Percentiles rank a stretch among this genome's conserved stretches.
phyloP scores from a whole-genome alignment of 1,139 yeast species.

The Fermentozyma sake region DNA sequence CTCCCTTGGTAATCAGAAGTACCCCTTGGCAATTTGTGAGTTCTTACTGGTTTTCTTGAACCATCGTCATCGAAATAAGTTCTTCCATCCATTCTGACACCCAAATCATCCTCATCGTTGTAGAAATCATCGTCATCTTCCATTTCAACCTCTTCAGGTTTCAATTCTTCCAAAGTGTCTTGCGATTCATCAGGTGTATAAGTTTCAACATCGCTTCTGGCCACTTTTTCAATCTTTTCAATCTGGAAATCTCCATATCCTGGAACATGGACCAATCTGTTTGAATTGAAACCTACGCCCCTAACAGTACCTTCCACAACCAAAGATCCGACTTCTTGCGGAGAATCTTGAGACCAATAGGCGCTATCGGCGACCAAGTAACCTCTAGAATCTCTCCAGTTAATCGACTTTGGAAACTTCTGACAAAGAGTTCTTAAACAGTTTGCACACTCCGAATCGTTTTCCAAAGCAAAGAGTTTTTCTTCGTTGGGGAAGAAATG shows the following conservation, averaged over 20 bases:
- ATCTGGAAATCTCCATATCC: conserved; percentile 88
- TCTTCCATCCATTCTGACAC: conserved; percentile 71
- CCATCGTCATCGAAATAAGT: conserved; percentile 51
- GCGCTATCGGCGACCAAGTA: conserved; percentile 74
- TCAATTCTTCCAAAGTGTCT: conserved; percentile 65
- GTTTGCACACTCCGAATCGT: conserved; percentile 61
- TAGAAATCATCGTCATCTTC: conserved; percentile 36
- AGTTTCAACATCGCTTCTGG: conserved; percentile 22
- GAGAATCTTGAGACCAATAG: conserved; percentile 38
- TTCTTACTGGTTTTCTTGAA: conserved; percentile 19
- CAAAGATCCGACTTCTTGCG: conserved; percentile 30
- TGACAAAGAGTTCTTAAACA: conserved; percentile 77
- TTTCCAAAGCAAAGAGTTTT: conserved; percentile 68
- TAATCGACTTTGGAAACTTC: conserved; percentile 76
- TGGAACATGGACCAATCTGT: conserved; percentile 79
- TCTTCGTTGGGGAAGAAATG: conserved; percentile 92
- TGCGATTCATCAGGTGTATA: conserved; percentile 47
- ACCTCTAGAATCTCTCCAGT: conserved; percentile 91
- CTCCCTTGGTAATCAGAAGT: conserved; percentile 92
- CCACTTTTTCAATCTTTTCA: conserved; percentile 54
- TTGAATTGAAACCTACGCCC: conserved; percentile 77
- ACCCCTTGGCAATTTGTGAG: conserved; percentile 66
- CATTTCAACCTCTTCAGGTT: conserved; percentile 53
- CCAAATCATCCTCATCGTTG: conserved; percentile 43
- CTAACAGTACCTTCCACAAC: conserved; percentile 80